Conservation (phyloP, 1,284 basidiomycete species). For the Apiotrichum brassicae region DNA sequence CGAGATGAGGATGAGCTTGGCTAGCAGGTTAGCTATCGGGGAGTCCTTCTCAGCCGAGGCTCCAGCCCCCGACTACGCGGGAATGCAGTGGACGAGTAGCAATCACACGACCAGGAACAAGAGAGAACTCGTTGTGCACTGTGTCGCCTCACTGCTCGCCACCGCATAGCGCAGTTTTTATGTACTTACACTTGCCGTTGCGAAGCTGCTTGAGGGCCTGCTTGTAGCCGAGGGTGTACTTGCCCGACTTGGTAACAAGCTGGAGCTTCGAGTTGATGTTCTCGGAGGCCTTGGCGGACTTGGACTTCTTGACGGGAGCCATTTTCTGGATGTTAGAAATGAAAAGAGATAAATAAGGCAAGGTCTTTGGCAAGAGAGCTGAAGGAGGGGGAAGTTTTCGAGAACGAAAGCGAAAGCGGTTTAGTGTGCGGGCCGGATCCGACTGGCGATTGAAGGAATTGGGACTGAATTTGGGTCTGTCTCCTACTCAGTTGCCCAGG, state of each 20-base stretch:
- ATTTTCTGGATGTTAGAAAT: slow-evolving; percentile 49
- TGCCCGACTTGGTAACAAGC: slow-evolving; percentile 90
- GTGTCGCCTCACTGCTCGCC: background rate
- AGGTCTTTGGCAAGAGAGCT: slow-evolving; percentile 12
- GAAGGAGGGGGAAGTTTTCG: background rate
- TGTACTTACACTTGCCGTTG: slow-evolving; percentile 83
- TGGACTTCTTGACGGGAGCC: slow-evolving; percentile 92
- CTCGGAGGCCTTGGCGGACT: slow-evolving; percentile 83
- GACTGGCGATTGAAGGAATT: no score
- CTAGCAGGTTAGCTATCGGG: slow-evolving; percentile 64
- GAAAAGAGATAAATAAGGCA: background rate
- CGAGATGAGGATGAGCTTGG: slow-evolving; percentile 97
- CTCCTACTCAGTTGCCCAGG: no score
- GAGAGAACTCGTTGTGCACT: no score
- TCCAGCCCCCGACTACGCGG: slow-evolving; percentile 7
- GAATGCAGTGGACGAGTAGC: background rate
- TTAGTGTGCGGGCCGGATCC: no score
- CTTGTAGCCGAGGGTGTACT: slow-evolving; percentile 89
- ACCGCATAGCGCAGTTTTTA: background rate
- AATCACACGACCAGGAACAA: no score
- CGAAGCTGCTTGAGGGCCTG: slow-evolving; percentile 98
- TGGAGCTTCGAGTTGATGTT: slow-evolving; percentile 92
- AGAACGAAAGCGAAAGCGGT: no score
- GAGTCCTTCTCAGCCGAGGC: slow-evolving; percentile 83
- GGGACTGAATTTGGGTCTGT: no score